A percentile compares a stretch with the other conserved stretches of the same genome.
phyloP scores from a whole-genome alignment of 306 rosid species.

The Citrullus amarus region DNA sequence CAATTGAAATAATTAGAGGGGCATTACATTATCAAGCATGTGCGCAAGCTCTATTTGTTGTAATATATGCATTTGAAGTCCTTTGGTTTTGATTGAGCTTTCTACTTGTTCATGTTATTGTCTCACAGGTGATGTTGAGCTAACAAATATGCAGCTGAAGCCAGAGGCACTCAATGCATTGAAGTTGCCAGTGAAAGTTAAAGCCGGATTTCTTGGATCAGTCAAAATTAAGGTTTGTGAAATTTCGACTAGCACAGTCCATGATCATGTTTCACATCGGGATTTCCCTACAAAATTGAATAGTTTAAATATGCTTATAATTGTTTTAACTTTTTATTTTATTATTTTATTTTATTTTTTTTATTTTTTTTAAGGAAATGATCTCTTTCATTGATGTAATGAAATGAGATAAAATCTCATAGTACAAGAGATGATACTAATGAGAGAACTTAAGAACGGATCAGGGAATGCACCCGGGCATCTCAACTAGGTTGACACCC shows the following conservation, averaged over 20 bases:
- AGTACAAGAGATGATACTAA: no score
- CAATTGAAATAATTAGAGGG: not conserved
- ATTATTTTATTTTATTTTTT: no score
- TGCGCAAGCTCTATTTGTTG: not conserved
- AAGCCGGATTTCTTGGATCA: constrained; percentile 97
- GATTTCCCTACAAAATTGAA: not conserved
- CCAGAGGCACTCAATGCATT: constrained; percentile 97
- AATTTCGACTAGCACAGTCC: not conserved
- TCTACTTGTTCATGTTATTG: constrained; percentile 3
- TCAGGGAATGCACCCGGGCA: no score
- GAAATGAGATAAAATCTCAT: no score
- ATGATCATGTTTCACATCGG: not conserved
- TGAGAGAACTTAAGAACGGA: no score
- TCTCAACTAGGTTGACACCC: no score
- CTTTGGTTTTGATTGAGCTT: constrained; percentile 11
- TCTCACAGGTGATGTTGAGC: constrained; percentile 91
- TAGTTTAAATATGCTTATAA: not conserved
- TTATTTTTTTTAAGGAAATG: no score
- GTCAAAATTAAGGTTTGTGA: constrained; percentile 87
- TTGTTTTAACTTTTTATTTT: not conserved
- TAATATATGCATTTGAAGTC: not conserved
- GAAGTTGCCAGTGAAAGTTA: constrained; percentile 94
- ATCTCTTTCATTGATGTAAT: no score
- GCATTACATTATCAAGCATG: not conserved
- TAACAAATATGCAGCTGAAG: constrained; percentile 96